phyloP scores from a whole-genome alignment of 352 stramenopile species.

The Aphanomyces euteiches region DNA sequence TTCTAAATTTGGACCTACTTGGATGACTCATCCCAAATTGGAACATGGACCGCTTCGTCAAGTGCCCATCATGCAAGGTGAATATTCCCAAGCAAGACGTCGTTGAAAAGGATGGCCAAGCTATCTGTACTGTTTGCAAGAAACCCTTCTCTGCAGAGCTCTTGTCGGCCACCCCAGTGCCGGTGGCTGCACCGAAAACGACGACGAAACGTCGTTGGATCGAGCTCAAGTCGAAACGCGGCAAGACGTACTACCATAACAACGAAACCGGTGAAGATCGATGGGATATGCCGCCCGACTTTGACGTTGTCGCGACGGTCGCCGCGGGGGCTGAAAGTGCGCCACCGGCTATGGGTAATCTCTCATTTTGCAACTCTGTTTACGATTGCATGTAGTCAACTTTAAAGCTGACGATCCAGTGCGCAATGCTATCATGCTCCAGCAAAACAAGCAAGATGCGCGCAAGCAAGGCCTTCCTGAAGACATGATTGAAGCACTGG shows the following conservation, averaged over 20 bases:
- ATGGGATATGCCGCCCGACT: slow-evolving; percentile 64
- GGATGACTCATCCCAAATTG: too few species aligned
- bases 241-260: slow-evolving; percentile 80
- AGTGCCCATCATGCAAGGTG: slow-evolving; percentile 63
- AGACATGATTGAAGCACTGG: slow-evolving; percentile 48
- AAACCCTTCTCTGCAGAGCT: neutral
- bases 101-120: neutral
- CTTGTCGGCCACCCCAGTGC: slow-evolving; percentile 1
- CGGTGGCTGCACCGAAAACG: slow-evolving; percentile 25
- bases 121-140: slow-evolving; percentile 24
- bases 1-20: too few species aligned
- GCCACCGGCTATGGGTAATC: slow-evolving; percentile 10
- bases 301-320: slow-evolving; percentile 51
- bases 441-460: slow-evolving; percentile 72
- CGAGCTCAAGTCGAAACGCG: slow-evolving; percentile 57
- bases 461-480: slow-evolving; percentile 61
- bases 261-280: slow-evolving; percentile 74
- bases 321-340: slow-evolving; percentile 46
- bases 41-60: slow-evolving; percentile 71
- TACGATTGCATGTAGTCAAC: slow-evolving; percentile 42
- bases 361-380: slow-evolving; percentile 5
- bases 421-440: slow-evolving; percentile 69
- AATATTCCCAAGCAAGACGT: slow-evolving; percentile 80
- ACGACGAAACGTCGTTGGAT: slow-evolving; percentile 52
- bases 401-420: slow-evolving; percentile 76